Base-by-base conservation (phyloP, 2,329 filamentous ascomycete species). In the Grosmannia huntii region DNA sequence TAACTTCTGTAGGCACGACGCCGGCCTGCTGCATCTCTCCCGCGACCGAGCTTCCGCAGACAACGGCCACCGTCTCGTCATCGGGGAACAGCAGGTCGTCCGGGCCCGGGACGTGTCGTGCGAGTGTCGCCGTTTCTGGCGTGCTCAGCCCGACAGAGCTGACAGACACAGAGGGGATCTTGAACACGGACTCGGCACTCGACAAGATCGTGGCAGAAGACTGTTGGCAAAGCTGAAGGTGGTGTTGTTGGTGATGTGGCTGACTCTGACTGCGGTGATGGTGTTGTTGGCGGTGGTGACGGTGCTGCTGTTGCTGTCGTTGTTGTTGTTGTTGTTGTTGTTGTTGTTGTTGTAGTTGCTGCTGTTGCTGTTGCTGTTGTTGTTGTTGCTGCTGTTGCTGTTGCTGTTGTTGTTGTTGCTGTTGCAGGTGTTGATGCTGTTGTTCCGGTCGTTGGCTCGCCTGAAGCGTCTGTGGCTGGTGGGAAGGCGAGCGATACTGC, bases 41-140 rank as follows among this genome's bases (percentile, higher is more conserved):
- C 6, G 16, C 46, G 4, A 4, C 46, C 46, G 12, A 3, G 11
- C 12, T 21, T 41, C 6, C 33, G 10, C 21, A 44, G 12, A 44
- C 53, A 25, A 49, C 55, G 4, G 59, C 28, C 19, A 56, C 60
- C 9, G 58, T 57, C 55, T 64, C 62, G 36, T 64, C 62, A 38
- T 64, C 62, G 1, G 62, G 62, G 27, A 64, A 64, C 4, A 64
- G 53, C 9, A 64, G 55, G 48, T 64, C 62, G 41, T 62, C 57
- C 5, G 62, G 61, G 0, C 61, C 60, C 7, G 46, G n/a, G 1
- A 55, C 50, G n/a, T 33, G 36, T 41, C 41, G 41, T 44, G 16
- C 41, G 19, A 9, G 28, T 25, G 14, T 2, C 5, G 11, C 10
- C 6, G 38, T n/a, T 11, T 31, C 55, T 53, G 16, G 5, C 46